Conservation (phyloP, 139 green algal species). For the Closterium sp. region DNA sequence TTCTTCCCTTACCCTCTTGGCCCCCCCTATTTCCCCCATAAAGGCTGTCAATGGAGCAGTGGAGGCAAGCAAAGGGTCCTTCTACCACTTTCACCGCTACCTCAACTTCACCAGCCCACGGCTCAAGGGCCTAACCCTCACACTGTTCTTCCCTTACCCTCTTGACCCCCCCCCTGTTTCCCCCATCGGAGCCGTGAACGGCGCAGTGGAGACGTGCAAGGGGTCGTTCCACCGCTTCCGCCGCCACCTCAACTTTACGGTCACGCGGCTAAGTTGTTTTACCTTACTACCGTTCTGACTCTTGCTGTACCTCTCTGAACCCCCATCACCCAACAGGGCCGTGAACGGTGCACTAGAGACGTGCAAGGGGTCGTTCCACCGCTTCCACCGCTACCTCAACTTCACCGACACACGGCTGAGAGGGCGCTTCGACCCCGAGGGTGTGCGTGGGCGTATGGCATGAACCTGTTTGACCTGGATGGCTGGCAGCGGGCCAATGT, state of each 20-base stretch:
- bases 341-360: slow-evolving; percentile 52
- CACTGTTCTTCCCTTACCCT: too few species aligned
- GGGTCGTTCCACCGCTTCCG: too few species aligned
- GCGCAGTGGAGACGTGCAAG: too few species aligned
- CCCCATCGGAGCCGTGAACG: too few species aligned
- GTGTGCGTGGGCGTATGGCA: slow-evolving; percentile 49
- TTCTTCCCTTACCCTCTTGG: too few species aligned
- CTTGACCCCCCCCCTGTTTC: too few species aligned
- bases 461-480: slow-evolving; percentile 51
- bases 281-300: too few species aligned
- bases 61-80: slow-evolving; percentile 42
- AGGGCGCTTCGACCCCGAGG: slow-evolving; percentile 41
- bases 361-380: slow-evolving; percentile 42
- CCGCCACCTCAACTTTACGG: neutral
- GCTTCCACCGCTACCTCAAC: slow-evolving; percentile 49
- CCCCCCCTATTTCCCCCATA: too few species aligned
- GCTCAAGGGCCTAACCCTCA: too few species aligned
- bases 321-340: neutral
- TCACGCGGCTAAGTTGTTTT: neutral
- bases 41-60: slow-evolving; percentile 41
- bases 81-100: slow-evolving; percentile 43
- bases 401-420: slow-evolving; percentile 35
- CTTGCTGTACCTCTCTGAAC: too few species aligned
- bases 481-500: slow-evolving; percentile 29
- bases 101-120: too few species aligned